Evolutionary conservation across 768 basidiomycete species (phyloP).

Genomic region (Lactarius sanguifluus): DNA sequence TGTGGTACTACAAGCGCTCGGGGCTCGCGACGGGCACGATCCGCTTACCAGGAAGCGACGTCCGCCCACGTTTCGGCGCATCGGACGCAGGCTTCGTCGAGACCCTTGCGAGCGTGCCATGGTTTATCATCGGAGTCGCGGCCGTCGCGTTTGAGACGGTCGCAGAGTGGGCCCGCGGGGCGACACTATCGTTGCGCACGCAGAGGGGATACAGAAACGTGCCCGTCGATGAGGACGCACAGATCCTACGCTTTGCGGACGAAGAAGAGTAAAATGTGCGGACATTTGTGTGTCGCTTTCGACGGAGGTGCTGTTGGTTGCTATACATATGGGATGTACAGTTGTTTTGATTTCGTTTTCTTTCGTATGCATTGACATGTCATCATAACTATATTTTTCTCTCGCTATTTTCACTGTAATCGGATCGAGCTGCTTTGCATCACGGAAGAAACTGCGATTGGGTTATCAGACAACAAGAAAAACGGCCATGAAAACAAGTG

Average conservation of each 20-base stretch:
- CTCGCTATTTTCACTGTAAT: background rate
- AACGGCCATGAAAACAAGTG: background rate
- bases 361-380: background rate
- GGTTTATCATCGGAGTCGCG: slow-evolving; percentile 79
- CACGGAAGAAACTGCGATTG: background rate
- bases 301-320: background rate
- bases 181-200: slow-evolving; percentile 43
- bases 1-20: slow-evolving; percentile 78
- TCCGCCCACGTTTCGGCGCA: slow-evolving; percentile 38
- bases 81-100: slow-evolving; percentile 53
- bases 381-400: background rate
- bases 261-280: slow-evolving; percentile 44
- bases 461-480: slow-evolving; percentile 8
- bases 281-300: background rate
- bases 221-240: slow-evolving; percentile 86
- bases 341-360: slow-evolving; percentile 3
- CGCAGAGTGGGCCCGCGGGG: slow-evolving; percentile 45
- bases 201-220: slow-evolving; percentile 68
- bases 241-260: slow-evolving; percentile 81
- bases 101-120: slow-evolving; percentile 85
- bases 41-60: slow-evolving; percentile 59
- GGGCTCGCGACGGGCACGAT: slow-evolving; percentile 76
- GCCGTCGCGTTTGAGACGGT: slow-evolving; percentile 73
- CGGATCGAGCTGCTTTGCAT: slow-evolving; percentile 10
- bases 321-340: slow-evolving; percentile 7